Evolutionary conservation across 768 basidiomycete species (phyloP).

Genomic region (Mycena belliarum): DNA sequence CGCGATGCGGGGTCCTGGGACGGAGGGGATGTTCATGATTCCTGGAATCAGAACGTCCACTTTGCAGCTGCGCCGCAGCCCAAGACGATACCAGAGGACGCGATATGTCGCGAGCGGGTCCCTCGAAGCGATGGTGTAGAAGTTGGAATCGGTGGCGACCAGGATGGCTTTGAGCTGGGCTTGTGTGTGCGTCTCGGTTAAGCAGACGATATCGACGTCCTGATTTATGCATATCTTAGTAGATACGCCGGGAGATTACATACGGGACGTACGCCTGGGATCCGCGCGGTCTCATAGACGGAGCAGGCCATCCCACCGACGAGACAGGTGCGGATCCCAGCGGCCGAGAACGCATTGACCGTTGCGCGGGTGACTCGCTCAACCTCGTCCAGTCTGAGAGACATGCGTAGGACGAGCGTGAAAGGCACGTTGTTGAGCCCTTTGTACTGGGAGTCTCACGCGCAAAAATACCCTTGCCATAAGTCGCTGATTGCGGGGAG

Average conservation of each 20-base stretch:
- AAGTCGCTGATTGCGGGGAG: neutral
- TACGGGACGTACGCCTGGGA: conserved; percentile 36
- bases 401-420: conserved; percentile 19
- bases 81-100: conserved; percentile 41
- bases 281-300: conserved; percentile 37
- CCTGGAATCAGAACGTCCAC: conserved; percentile 42
- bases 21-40: conserved; percentile 36
- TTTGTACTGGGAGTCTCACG: neutral
- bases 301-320: conserved; percentile 43
- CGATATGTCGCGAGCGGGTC: conserved; percentile 41
- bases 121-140: conserved; percentile 38
- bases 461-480: neutral
- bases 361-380: conserved; percentile 29
- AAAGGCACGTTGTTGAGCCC: conserved; percentile 6
- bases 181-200: conserved; percentile 32
- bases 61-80: conserved; percentile 31
- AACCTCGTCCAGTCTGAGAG: conserved; percentile 23
- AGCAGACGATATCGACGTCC: conserved; percentile 51
- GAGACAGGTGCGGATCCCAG: conserved; percentile 35
- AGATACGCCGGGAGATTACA: too few species aligned
- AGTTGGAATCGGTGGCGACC: conserved; percentile 29
- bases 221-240: conserved; percentile 17
- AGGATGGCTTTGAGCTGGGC: conserved; percentile 45
- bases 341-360: conserved; percentile 23
- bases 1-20: conserved; percentile 27